A percentile compares a stretch with the other conserved stretches of the same genome.
phyloP scores from a whole-genome alignment of 441 rosid genomes.

The Biscutella laevigata region DNA sequence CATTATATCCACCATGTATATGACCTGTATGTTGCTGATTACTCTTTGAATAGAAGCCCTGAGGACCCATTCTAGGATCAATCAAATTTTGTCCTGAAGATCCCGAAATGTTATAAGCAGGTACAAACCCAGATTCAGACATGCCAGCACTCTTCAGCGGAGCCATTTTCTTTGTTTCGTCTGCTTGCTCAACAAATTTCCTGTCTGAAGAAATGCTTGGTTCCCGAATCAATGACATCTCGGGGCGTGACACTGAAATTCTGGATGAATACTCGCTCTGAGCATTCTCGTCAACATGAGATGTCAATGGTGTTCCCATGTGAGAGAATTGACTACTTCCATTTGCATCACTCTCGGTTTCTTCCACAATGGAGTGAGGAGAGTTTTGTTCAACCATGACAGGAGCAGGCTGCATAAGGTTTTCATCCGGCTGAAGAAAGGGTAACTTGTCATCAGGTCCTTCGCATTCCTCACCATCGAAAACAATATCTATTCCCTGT shows the following conservation, averaged over 20 bases:
- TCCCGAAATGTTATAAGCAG: conserved; percentile 39
- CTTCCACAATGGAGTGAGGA: conserved; percentile 88
- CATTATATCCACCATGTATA: conserved; percentile 32
- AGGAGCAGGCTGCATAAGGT: conserved; percentile 70
- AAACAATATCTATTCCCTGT: conserved; percentile 87
- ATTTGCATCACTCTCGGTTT: conserved; percentile 80
- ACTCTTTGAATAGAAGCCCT: conserved; percentile 55
- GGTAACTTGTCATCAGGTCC: conserved; percentile 71
- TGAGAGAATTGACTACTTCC: conserved; percentile 60
- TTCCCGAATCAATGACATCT: conserved; percentile 66
- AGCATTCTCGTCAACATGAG: conserved; percentile 63
- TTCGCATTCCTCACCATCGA: conserved; percentile 94
- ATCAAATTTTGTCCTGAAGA: conserved; percentile 34
- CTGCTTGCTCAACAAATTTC: conserved; percentile 65
- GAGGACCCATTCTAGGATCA: conserved; percentile 60
- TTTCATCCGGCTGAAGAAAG: conserved; percentile 89
- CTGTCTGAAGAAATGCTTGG: conserved; percentile 77
- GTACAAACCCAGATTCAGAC: conserved; percentile 47
- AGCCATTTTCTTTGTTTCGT: conserved; percentile 48
- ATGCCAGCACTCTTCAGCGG: conserved; percentile 34
- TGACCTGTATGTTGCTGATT: conserved; percentile 50
- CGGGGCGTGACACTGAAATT: conserved; percentile 70
- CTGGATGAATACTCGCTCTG: conserved; percentile 87
- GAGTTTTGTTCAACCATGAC: conserved; percentile 66
- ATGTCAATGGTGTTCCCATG: conserved; percentile 56